Evolutionary conservation across 2,329 filamentous ascomycete species (phyloP).

Genomic region (Fonsecaea erecta): DNA sequence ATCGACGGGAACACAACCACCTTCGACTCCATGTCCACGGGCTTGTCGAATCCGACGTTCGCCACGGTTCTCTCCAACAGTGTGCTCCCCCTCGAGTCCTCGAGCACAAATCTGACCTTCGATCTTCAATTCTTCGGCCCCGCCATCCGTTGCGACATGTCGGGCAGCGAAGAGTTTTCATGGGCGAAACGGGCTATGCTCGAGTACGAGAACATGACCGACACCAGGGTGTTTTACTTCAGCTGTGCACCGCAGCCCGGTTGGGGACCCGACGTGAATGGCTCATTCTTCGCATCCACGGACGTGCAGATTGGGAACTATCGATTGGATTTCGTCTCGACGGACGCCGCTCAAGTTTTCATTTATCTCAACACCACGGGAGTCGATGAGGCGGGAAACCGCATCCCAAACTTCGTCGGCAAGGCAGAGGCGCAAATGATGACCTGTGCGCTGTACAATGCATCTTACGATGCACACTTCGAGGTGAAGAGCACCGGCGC

Average conservation of each 20-base stretch:
- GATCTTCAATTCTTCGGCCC: conserved; percentile 22
- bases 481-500: conserved; percentile 22
- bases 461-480: conserved; percentile 21
- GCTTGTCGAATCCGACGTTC: conserved; percentile 18
- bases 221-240: conserved; percentile 17
- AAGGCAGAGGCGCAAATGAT: conserved; percentile 21
- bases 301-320: conserved; percentile 20
- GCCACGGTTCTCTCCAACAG: conserved; percentile 16
- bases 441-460: conserved; percentile 24
- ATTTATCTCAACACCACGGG: conserved; percentile 27
- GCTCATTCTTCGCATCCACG: conserved; percentile 22
- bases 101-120: conserved; percentile 22
- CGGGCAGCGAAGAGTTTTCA: conserved; percentile 17
- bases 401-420: not conserved
- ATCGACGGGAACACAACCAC: conserved; percentile 14
- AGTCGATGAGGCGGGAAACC: conserved; percentile 10
- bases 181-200: conserved; percentile 20
- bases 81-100: conserved; percentile 16
- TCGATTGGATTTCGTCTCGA: conserved; percentile 17
- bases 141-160: conserved; percentile 17
- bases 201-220: conserved; percentile 19
- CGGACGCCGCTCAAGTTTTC: conserved; percentile 19
- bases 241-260: conserved; percentile 23
- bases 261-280: conserved; percentile 22
- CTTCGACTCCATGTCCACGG: conserved; percentile 17